Percentiles rank a stretch among this genome's conserved stretches.
Conservation (phyloP, 2,329 filamentous ascomycete genomes). For the Aureobasidium mangrovei region DNA sequence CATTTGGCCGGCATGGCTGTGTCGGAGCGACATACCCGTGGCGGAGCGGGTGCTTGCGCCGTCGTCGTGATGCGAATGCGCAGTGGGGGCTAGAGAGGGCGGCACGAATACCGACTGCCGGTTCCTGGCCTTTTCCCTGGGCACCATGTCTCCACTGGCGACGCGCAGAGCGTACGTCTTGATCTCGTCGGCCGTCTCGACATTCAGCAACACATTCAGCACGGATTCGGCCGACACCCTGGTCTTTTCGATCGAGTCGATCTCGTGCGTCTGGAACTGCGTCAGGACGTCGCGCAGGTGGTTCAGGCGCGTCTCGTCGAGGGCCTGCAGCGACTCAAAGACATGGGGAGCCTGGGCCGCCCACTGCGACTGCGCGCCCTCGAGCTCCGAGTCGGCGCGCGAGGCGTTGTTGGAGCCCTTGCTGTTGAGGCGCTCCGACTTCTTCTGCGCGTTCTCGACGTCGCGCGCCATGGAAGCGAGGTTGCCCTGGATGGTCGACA, state of each 20-base stretch:
- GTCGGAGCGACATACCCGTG: constrained; percentile 30
- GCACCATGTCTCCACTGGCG: constrained; percentile 19
- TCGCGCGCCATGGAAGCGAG: constrained; percentile 73
- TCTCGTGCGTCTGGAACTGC: constrained; percentile 85
- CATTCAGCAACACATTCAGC: constrained; percentile 72
- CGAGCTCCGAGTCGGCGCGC: constrained; percentile 60
- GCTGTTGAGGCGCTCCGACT: constrained; percentile 71
- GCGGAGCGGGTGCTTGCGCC: constrained; percentile 47
- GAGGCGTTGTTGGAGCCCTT: constrained; percentile 79
- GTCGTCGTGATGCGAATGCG: constrained; percentile 40
- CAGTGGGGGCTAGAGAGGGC: constrained; percentile 22
- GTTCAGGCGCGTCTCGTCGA: constrained; percentile 84
- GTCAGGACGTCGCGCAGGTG: constrained; percentile 85
- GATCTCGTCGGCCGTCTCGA: constrained; percentile 81
- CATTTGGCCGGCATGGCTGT: constrained; percentile 31
- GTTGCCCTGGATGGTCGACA: constrained; percentile 74
- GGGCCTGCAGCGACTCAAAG: constrained; percentile 82
- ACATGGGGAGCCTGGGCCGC: constrained; percentile 90
- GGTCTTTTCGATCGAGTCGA: constrained; percentile 72
- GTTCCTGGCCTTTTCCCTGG: background rate
- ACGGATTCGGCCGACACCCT: constrained; percentile 69
- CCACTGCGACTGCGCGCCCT: constrained; percentile 78
- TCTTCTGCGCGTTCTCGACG: constrained; percentile 74
- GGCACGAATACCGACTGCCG: constrained; percentile 15
- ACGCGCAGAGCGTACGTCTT: constrained; percentile 54